Percentiles rank a stretch among this genome's conserved stretches.
Conservation (phyloP, 2,329 filamentous ascomycete genomes). For the Arthrinium phaeospermum region DNA sequence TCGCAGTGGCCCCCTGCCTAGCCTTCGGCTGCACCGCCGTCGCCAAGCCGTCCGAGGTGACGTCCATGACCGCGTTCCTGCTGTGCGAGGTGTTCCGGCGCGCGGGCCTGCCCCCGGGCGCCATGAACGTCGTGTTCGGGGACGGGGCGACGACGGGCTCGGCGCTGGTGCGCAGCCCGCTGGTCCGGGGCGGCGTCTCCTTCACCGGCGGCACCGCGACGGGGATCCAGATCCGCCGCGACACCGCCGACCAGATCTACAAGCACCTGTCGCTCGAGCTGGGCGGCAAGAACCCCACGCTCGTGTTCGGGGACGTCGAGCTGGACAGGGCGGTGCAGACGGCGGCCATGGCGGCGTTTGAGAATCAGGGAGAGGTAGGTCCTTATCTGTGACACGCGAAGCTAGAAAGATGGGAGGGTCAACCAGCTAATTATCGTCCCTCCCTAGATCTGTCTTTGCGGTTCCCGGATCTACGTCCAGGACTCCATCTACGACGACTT, state of each 20-base stretch:
- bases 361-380: conserved; percentile 40
- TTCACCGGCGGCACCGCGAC: conserved; percentile 42
- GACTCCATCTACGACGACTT: conserved; percentile 50
- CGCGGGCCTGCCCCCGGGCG: conserved; percentile 36
- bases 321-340: conserved; percentile 60
- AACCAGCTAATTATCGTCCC: background rate
- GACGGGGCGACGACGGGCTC: conserved; percentile 39
- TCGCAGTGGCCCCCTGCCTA: conserved; percentile 38
- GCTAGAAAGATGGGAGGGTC: background rate
- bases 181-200: conserved; percentile 39
- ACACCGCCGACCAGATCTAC: conserved; percentile 38
- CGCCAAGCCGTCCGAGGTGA: conserved; percentile 42
- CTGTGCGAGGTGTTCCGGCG: conserved; percentile 33
- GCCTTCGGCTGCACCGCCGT: conserved; percentile 44
- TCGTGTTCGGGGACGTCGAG: conserved; percentile 59
- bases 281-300: conserved; percentile 58
- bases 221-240: conserved; percentile 38
- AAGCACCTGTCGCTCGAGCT: conserved; percentile 41
- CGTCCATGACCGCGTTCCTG: conserved; percentile 40
- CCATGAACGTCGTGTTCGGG: conserved; percentile 41
- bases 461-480: conserved; percentile 58
- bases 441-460: conserved; percentile 40
- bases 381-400: background rate
- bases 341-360: conserved; percentile 37
- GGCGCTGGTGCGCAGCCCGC: conserved; percentile 34